Evolutionary conservation across 139 green algal genomes (phyloP).

Genomic region (Chlorella sp.): DNA sequence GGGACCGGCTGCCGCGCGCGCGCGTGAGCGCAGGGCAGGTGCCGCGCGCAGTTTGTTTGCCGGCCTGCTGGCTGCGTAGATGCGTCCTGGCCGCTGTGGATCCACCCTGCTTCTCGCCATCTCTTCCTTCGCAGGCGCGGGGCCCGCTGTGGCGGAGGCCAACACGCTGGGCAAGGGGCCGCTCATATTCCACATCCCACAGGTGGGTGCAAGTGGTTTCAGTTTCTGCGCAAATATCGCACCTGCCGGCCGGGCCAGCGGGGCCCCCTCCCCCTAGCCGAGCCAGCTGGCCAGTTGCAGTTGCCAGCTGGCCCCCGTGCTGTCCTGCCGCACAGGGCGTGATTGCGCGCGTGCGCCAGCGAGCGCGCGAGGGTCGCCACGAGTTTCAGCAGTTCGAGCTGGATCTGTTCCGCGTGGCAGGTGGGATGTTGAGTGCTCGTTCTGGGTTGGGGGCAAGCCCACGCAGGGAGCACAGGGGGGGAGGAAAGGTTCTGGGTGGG

Average conservation of each 20-base stretch:
- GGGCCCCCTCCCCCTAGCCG: too few species aligned
- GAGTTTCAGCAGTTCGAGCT: constrained; percentile 31
- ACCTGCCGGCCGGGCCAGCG: too few species aligned
- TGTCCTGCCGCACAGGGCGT: neutral
- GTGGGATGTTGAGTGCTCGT: neutral
- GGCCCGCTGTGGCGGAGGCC: constrained; percentile 27
- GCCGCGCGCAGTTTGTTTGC: too few species aligned
- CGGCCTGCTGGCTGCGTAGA: too few species aligned
- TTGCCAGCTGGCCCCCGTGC: too few species aligned
- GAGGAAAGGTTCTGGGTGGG: too few species aligned
- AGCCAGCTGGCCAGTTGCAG: neutral
- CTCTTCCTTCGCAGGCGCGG: constrained; percentile 31
- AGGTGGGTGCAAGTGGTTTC: neutral
- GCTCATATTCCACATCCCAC: constrained; percentile 39
- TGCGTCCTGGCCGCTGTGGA: neutral
- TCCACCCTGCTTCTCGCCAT: neutral
- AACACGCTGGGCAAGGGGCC: constrained; percentile 46
- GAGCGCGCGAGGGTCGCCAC: constrained; percentile 10
- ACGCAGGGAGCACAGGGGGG: too few species aligned
- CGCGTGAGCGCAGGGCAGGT: neutral
- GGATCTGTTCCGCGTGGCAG: constrained; percentile 14
- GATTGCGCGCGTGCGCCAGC: constrained; percentile 15
- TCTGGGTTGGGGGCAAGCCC: too few species aligned
- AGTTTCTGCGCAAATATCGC: too few species aligned
- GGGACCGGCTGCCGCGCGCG: constrained; percentile 3